Evolutionary conservation across 345 rosid species (phyloP).

Genomic region (Noccaea caerulescens): DNA sequence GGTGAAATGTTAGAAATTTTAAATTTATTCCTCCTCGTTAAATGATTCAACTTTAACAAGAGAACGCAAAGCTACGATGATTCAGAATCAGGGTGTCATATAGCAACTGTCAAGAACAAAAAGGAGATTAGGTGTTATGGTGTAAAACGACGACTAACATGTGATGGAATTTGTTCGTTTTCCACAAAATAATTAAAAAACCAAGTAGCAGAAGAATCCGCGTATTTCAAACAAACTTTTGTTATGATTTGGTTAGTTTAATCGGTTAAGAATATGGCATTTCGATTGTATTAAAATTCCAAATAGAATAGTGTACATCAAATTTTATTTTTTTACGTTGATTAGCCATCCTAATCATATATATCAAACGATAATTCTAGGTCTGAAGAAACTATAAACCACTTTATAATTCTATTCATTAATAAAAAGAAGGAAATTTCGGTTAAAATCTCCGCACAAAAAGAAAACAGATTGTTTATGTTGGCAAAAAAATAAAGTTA

Average conservation of each 20-base stretch:
- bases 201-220: conserved; percentile 17
- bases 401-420: neutral
- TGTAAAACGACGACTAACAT: conserved; percentile 35
- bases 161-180: conserved; percentile 33
- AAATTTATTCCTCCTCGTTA: neutral
- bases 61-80: conserved; percentile 23
- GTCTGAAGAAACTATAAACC: neutral
- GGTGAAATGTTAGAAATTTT: conserved; percentile 13
- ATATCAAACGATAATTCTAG: neutral
- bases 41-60: conserved; percentile 22
- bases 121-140: conserved; percentile 21
- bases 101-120: conserved; percentile 19
- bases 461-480: neutral
- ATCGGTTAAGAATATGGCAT: conserved; percentile 8
- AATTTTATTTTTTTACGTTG: neutral
- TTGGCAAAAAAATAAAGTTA: neutral
- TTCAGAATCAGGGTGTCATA: conserved; percentile 30
- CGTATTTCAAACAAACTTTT: neutral
- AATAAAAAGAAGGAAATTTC: neutral
- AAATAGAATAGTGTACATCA: neutral
- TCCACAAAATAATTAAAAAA: neutral
- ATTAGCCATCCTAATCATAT: neutral
- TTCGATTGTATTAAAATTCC: neutral
- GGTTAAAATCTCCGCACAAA: neutral
- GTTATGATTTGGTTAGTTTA: conserved; percentile 11